Conservation (phyloP, 495 filamentous ascomycete species). For the Trichocladium uniseriatum region DNA sequence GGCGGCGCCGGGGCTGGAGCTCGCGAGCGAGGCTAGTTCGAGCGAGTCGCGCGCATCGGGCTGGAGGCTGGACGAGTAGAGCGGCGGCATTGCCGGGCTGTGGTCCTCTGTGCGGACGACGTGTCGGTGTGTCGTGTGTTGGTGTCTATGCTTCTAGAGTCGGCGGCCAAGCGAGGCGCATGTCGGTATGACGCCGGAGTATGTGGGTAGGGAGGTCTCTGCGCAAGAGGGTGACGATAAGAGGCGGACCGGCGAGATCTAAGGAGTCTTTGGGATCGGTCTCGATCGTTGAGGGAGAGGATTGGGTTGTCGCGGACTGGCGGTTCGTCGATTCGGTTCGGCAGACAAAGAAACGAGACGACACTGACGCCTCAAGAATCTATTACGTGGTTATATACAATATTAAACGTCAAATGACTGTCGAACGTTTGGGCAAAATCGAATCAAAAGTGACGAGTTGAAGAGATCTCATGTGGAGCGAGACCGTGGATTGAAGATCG, state of each 20-base stretch:
- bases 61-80: constrained; percentile 38
- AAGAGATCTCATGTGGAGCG: not conserved
- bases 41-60: constrained; percentile 72
- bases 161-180: too few species aligned
- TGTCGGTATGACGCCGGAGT: not conserved
- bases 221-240: too few species aligned
- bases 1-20: constrained; percentile 58
- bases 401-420: constrained; percentile 3
- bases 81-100: constrained; percentile 24
- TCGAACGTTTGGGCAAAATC: not conserved
- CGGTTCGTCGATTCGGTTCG: too few species aligned
- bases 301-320: too few species aligned
- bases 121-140: not conserved
- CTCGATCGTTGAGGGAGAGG: not conserved
- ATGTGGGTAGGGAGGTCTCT: too few species aligned
- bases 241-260: too few species aligned
- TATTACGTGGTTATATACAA: not conserved
- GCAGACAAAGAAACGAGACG: constrained; percentile 2
- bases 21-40: constrained; percentile 89
- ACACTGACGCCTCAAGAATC: constrained; percentile 6
- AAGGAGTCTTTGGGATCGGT: too few species aligned
- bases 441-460: not conserved
- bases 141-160: too few species aligned
- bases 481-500: not conserved
- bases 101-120: not conserved